These are phyloP conservation scores for Fagopyrum homotropicum DNA, from an alignment of 148 eudicot genomes.

Conservation along the genomic window DNA sequence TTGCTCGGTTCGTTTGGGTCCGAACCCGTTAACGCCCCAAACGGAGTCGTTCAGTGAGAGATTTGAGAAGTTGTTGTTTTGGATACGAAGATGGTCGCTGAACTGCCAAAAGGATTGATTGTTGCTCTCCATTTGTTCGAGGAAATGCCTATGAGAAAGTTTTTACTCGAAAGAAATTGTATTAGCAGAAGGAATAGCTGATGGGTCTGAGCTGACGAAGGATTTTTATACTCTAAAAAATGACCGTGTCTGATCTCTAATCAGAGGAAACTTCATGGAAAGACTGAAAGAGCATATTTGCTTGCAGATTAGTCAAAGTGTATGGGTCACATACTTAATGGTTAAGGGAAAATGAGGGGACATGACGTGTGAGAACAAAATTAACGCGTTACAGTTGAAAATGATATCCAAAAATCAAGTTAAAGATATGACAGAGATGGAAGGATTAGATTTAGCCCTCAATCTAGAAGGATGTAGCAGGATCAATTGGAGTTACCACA, in stretches of 20 bases:
- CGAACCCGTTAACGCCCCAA: conserved; percentile 49
- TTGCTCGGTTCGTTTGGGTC: conserved; percentile 38
- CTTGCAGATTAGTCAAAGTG: conserved; percentile 70
- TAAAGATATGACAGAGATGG: background rate
- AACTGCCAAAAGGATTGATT: conserved; percentile 77
- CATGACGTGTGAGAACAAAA: background rate
- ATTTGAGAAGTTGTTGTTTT: conserved; percentile 41
- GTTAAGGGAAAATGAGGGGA: background rate
- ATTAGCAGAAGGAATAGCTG: background rate
- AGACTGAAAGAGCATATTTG: conserved; percentile 32
- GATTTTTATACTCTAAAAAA: background rate
- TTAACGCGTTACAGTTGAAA: background rate
- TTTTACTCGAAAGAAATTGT: background rate
- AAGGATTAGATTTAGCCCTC: background rate
- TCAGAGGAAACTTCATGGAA: conserved; percentile 50
- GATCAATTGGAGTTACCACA: background rate
- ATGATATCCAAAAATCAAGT: background rate
- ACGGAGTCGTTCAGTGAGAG: conserved; percentile 82
- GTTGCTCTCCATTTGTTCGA: conserved; percentile 49
- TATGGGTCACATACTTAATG: background rate
- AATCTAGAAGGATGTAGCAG: background rate
- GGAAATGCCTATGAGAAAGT: conserved; percentile 20
- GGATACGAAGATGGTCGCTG: conserved; percentile 81
- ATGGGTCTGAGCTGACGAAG: background rate
- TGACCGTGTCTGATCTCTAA: background rate